phyloP scores from a whole-genome alignment of 345 rosid species.

The Fremontodendron californicum region DNA sequence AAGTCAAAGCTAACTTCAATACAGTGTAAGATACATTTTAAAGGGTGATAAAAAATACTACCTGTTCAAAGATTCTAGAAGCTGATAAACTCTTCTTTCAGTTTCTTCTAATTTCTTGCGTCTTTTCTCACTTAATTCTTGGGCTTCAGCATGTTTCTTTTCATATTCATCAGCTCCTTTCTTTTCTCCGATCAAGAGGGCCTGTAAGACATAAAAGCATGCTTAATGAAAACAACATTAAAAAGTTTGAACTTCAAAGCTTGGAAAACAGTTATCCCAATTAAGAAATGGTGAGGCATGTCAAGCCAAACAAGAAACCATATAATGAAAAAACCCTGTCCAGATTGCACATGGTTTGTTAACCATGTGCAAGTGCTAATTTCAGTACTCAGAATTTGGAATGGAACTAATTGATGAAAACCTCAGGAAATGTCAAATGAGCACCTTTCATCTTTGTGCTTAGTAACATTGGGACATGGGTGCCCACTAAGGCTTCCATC shows the following conservation, averaged over 20 bases:
- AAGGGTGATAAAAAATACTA: conserved; percentile 31
- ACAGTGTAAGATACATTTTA: not conserved
- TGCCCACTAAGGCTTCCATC: not conserved
- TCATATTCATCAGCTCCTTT: conserved; percentile 75
- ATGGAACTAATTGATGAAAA: not conserved
- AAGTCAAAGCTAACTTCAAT: too few species aligned
- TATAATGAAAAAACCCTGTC: not conserved
- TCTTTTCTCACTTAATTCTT: conserved; percentile 61
- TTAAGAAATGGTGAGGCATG: conserved; percentile 1
- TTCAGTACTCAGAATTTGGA: not conserved
- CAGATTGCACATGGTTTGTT: not conserved
- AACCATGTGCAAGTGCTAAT: not conserved
- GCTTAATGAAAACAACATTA: conserved; percentile 1
- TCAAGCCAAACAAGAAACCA: not conserved
- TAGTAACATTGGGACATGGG: not conserved
- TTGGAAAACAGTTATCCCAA: conserved; percentile 5
- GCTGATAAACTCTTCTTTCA: conserved; percentile 63
- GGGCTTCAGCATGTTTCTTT: conserved; percentile 56
- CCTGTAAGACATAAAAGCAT: conserved; percentile 32
- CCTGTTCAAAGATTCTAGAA: conserved; percentile 83
- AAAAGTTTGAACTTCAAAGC: not conserved
- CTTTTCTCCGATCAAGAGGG: conserved; percentile 51
- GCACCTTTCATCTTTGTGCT: not conserved
- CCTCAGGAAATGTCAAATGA: not conserved
- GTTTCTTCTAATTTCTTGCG: conserved; percentile 69